Base-by-base conservation (phyloP, 225 moss, liverwort and hornwort genomes). In the Bryum argenteum region DNA sequence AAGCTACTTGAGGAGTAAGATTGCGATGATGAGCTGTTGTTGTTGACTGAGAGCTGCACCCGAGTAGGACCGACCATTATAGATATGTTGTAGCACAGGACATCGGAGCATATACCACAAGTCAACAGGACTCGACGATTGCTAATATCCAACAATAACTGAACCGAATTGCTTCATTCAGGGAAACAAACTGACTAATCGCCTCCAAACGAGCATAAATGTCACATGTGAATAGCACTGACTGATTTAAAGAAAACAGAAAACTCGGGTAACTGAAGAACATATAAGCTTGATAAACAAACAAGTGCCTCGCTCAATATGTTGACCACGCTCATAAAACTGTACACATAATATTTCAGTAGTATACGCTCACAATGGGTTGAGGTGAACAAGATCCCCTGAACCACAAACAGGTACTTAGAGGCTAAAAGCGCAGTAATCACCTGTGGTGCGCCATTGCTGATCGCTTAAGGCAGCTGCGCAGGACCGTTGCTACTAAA, bases 381-480 rank as follows among this genome's bases (percentile, higher is more conserved):
- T 33, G 0, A 33, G 33, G 33, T 33, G 33, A 33, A 33, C 2
- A 6, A 33, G 8, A 61, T 40, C 24, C 47, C 61, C 48, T 20
- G 11, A 26, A 21, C 58, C 44, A 20, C 42, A 41, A 75, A 10
- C 53, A 48, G 13, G 11, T 11, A 65, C 38, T 52, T 10, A 28
- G 47, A 61, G 39, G 38, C 8, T 41, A 80, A 51, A 72, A 73
- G 22, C 44, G 24, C 37, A 47, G 43, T 48, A 61, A 10, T 44
- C 77, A 87, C 86, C 86, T 87, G 86, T 51, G 80, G 80, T 55
- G 83, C 83, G 42, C 86, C 80, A 63, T 83, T 83, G 75, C 80
- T 78, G 65, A 69, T 80, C 12, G 83, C 75, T 37, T 83, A 83
- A 54, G 83, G 86, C 37, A 72, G 57, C 83, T 78, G 83, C 8